Base-by-base conservation (phyloP, 2,329 filamentous ascomycete genomes). In the Penicillium paneum region DNA sequence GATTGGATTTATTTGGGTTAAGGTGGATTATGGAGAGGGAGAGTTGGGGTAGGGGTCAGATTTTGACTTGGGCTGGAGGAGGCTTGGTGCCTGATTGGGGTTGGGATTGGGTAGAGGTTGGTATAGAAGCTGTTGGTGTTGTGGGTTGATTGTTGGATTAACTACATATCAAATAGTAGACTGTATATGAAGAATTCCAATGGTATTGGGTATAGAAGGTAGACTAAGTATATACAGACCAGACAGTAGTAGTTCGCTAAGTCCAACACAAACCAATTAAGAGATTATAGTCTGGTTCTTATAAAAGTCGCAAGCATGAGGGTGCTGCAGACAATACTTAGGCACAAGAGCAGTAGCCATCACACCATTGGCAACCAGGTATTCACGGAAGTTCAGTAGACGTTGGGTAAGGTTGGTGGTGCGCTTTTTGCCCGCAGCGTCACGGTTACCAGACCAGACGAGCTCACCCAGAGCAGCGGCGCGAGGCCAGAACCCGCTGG, bases 301-400 rank as follows among this genome's bases (percentile, higher is more conserved):
- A 61, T 79, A 76, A 21, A 83, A 62, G 67, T 84, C 82, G 59
- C 82, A 84, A 49, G 78, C 75, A 66, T 85, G 82, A 12, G 82
- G 81, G 62, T 84, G 76, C 70, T 81, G 75, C 46, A 81, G 59
- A 63, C 82, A 85, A 63, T 83, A 84, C 71, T 83, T 83, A 11
- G 82, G 79, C 67, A 82, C 76, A 50, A 84, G 59, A 3, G 78
- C 76, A 19, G 76, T 66, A 11, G 81, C 82, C 58, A 71, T 67
- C 1, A 84, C 72, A 3, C 80, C 80, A 59, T 78, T 81, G 1
- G 80, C 80, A 47, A 84, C 76, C 7, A 84, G 71, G 57, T 83
- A 84, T 70, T 84, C 82, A 36, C 82, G 75, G 71, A 84, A 84
- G 66, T 84, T 84, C 11, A 83, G 63, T 47, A 84, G 78, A 5